phyloP scores from a whole-genome alignment of 495 filamentous ascomycete species.

The Penicillium soppii region DNA sequence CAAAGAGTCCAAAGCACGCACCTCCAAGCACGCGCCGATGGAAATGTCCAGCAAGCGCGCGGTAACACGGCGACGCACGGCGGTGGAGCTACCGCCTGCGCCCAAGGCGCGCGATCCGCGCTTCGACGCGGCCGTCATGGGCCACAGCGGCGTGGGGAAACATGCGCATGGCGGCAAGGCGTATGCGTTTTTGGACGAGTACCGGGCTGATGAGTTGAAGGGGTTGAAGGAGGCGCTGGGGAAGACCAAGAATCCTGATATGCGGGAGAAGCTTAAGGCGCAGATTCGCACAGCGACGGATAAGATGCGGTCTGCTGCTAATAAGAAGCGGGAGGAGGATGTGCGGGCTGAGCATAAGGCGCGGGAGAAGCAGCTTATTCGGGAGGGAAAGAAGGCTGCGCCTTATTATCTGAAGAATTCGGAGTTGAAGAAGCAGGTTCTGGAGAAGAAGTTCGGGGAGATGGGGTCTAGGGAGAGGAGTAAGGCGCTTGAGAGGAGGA shows the following conservation, averaged over 20 bases:
- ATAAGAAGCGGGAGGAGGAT: conserved; percentile 63
- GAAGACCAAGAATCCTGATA: conserved; percentile 59
- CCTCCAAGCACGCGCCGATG: conserved; percentile 84
- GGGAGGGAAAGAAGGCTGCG: conserved; percentile 84
- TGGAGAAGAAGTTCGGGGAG: conserved; percentile 73
- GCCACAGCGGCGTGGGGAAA: conserved; percentile 23
- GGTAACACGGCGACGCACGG: conserved; percentile 75
- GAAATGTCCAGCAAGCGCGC: conserved; percentile 77
- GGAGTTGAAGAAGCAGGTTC: conserved; percentile 80
- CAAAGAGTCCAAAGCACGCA: conserved; percentile 51
- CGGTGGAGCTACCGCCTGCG: conserved; percentile 52
- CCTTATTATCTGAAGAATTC: conserved; percentile 90
- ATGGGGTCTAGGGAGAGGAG: conserved; percentile 82
- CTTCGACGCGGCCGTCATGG: conserved; percentile 64
- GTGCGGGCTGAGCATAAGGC: conserved; percentile 70
- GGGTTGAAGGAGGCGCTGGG: conserved; percentile 63
- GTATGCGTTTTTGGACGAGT: conserved; percentile 85
- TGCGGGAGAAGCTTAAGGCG: conserved; percentile 65
- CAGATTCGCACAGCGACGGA: conserved; percentile 68
- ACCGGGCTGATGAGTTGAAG: conserved; percentile 74
- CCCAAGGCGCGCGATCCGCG: conserved; percentile 74
- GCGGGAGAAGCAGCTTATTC: conserved; percentile 79
- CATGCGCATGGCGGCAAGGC: conserved; percentile 56
- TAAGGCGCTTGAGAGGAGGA: conserved; percentile 72
- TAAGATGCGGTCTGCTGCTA: conserved; percentile 62